Base-by-base conservation (phyloP, 2,329 filamentous ascomycete genomes). In the Neofusicoccum ribis region DNA sequence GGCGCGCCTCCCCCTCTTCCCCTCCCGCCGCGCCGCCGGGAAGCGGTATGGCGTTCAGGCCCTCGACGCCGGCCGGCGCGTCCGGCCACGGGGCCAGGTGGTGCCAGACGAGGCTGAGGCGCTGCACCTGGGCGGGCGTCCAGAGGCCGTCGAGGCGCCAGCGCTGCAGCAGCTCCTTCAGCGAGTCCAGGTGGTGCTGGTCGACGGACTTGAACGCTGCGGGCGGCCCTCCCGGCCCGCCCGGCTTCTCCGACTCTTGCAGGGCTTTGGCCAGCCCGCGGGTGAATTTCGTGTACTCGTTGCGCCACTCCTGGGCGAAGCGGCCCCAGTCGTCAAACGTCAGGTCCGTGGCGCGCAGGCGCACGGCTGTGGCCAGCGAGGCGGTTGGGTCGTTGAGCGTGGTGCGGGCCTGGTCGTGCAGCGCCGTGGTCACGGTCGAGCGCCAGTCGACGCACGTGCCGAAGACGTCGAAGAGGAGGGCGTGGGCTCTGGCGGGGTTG, bases 401-500 rank as follows among this genome's bases (percentile, higher is more conserved):
- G 2, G 70, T 70, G 66, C 76, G 75, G 14, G 86, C 84, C 44
- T 82, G 81, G 11, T 80, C 72, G 27, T 78, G 74, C 54, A 95
- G 83, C 63, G 86, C 85, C 8, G 82, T 78, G 14, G 83, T 85
- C 20, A 95, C 86, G 1, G 87, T 86, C 44, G 81, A 81, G 65
- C 91, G 88, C 91, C 91, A 94, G 80, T 94, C 85, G 51, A 95
- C 91, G 68, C 89, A 87, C 1, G 92, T 95, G 69, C 91, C 91
- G 76, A 93, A 93, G 70, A 92, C 85, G 78, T 93, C 90, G 72
- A 92, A 92, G 63, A 88, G 83, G 39, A 93, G 80, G 7, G 85
- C 89, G 69, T 87, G 86, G 68, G 78, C 78, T 8, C 74, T 71
- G 52, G 70, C 63, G 5, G 65, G 36, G 34, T 67, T 56, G 44